These are phyloP conservation scores for Hericium erinaceus DNA, from an alignment of 768 basidiomycete species.

Conservation along the genomic window DNA sequence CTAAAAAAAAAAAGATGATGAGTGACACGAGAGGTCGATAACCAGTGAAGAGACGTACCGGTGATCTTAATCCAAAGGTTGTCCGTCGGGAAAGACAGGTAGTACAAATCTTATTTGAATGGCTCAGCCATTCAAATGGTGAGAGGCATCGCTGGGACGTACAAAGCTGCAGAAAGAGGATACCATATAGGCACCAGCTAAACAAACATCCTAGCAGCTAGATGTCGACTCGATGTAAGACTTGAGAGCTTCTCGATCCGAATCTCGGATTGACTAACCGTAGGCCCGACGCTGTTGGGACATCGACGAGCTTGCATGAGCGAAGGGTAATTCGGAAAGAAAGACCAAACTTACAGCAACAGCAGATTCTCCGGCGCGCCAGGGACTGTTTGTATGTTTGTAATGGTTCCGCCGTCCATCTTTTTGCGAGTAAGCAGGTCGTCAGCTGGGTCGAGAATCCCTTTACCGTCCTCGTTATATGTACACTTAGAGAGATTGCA, in stretches of 20 bases:
- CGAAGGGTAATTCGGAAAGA: background rate
- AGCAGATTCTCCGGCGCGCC: background rate
- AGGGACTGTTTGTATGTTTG: background rate
- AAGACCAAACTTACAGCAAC: background rate
- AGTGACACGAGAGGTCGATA: no score
- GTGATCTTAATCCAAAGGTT: no score
- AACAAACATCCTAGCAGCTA: background rate
- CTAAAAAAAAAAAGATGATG: no score
- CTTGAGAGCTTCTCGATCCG: background rate
- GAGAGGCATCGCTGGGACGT: background rate
- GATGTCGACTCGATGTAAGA: background rate
- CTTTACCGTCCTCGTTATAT: no score
- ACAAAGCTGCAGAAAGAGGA: background rate
- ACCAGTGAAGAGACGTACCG: no score
- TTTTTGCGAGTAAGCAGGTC: no score
- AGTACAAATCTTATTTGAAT: background rate
- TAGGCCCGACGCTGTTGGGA: background rate
- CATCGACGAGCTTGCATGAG: background rate
- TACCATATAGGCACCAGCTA: background rate
- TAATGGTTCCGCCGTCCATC: no score
- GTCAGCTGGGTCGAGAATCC: no score
- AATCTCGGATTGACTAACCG: background rate
- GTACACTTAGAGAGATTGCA: no score
- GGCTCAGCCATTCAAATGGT: no score
- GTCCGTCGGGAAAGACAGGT: no score